A percentile compares a stretch with the other conserved stretches of the same genome.
phyloP scores from a whole-genome alignment of 148 eudicot genomes.

The Camellia granthamiana region DNA sequence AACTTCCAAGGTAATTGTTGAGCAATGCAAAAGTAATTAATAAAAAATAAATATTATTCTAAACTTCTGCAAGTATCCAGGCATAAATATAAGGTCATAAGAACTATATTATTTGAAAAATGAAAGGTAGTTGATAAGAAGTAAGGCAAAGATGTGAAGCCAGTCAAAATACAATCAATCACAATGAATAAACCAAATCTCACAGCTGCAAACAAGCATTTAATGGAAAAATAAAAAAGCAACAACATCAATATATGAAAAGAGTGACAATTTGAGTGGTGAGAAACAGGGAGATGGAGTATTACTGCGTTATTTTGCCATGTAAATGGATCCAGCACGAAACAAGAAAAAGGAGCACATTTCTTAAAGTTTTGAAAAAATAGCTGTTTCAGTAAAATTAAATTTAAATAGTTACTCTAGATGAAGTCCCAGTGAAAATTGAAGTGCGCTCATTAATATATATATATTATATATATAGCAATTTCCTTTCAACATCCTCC shows the following conservation, averaged over 20 bases:
- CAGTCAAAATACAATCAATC: not conserved
- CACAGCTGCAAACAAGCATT: slow-evolving; percentile 4
- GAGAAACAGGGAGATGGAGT: not conserved
- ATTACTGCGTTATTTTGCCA: not conserved
- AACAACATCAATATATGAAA: not conserved
- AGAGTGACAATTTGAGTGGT: not conserved
- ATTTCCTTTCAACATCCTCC: not conserved
- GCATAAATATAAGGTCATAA: not conserved
- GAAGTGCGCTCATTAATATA: not conserved
- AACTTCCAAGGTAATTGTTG: not conserved
- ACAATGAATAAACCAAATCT: not conserved
- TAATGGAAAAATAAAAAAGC: not conserved
- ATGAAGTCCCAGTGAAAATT: too few relatives aligned
- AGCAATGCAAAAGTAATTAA: not conserved
- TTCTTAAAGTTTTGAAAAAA: not conserved
- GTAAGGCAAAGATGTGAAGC: not conserved
- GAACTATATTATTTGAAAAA: not conserved
- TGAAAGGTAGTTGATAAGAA: not conserved
- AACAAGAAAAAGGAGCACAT: not conserved
- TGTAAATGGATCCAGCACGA: not conserved
- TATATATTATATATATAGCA: not conserved
- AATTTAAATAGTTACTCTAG: not conserved
- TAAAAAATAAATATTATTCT: not conserved
- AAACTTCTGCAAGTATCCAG: not conserved
- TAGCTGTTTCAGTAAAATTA: not conserved